phyloP scores from a whole-genome alignment of 306 rosid species.

The Dalbergia cochinchinensis region DNA sequence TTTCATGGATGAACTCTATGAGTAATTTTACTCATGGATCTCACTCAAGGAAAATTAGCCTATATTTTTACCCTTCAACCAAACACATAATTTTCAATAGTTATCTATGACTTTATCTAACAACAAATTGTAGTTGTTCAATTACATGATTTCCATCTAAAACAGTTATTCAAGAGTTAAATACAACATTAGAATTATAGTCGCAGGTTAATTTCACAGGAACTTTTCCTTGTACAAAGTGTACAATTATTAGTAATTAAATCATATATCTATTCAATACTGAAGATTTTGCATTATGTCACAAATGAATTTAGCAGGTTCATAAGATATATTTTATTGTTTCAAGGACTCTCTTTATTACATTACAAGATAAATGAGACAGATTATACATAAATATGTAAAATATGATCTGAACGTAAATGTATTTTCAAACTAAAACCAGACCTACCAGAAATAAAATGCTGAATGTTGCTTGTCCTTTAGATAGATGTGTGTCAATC shows the following conservation, averaged over 20 bases:
- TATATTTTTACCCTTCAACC: no score
- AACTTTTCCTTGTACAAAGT: background rate
- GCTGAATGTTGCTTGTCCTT: constrained; percentile 57
- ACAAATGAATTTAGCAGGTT: background rate
- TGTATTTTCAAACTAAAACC: constrained; percentile 26
- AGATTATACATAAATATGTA: constrained; percentile 5
- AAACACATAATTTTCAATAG: background rate
- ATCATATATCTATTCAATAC: background rate
- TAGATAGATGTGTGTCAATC: constrained; percentile 56
- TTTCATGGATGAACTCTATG: no score
- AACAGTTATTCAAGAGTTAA: background rate
- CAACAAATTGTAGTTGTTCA: background rate
- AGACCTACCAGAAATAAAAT: constrained; percentile 58
- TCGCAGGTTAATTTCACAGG: background rate
- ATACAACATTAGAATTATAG: background rate
- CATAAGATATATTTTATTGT: constrained; percentile 6
- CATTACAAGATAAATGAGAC: constrained; percentile 20
- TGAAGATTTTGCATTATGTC: constrained; percentile 1
- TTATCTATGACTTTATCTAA: background rate
- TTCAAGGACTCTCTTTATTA: background rate
- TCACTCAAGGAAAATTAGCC: no score
- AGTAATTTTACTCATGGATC: no score
- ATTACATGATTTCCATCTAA: background rate
- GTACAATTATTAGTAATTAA: background rate
- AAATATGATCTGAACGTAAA: constrained; percentile 16